Percentiles rank a stretch among this genome's conserved stretches.
phyloP scores from a whole-genome alignment of 2,329 filamentous ascomycete genomes.

The Amesomyces nigricolor region DNA sequence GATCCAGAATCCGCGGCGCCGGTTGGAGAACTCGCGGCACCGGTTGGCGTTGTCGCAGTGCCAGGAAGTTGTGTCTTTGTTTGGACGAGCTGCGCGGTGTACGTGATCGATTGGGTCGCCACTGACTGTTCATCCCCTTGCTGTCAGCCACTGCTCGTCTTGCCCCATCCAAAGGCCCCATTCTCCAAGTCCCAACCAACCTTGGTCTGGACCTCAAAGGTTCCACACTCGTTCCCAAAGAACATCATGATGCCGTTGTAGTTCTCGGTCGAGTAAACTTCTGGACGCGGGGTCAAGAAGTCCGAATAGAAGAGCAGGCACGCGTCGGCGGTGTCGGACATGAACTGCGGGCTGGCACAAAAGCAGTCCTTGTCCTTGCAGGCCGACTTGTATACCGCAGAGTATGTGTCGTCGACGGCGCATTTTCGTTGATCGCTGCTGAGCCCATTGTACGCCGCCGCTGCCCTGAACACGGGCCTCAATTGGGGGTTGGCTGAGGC shows the following conservation, averaged over 20 bases:
- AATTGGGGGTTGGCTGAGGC: neutral
- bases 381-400: neutral
- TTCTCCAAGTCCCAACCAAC: neutral
- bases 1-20: neutral
- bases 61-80: neutral
- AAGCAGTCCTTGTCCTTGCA: neutral
- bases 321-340: neutral
- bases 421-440: neutral
- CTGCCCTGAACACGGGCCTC: neutral
- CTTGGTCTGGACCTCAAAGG: neutral
- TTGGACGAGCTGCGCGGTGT: neutral
- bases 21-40: neutral
- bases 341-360: neutral
- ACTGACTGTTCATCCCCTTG: neutral
- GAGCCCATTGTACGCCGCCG: neutral
- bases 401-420: neutral
- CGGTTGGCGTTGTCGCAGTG: neutral
- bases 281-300: neutral
- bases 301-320: neutral
- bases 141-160: neutral
- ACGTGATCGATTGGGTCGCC: neutral
- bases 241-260: neutral
- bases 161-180: neutral
- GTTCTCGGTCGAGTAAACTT: neutral
- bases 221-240: neutral